Conservation (phyloP, 208 protist species). For the Tritrichomonas foetus region DNA sequence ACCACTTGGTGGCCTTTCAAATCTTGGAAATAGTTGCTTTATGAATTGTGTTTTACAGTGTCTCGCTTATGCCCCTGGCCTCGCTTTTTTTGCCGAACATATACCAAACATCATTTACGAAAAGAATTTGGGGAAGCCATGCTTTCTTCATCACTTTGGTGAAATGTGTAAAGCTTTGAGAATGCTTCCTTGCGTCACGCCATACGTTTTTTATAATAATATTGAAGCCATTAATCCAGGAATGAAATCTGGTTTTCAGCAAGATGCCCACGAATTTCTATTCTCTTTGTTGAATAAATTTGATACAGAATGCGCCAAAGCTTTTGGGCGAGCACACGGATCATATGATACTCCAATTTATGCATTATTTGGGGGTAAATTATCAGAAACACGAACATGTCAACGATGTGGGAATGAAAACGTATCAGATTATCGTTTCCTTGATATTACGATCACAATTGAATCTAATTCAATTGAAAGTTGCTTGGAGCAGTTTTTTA, state of each 20-base stretch:
- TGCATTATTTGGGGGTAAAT: neutral
- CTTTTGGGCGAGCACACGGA: neutral
- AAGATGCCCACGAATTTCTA: neutral
- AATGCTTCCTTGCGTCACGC: neutral
- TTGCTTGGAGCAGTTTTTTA: neutral
- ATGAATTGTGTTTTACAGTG: neutral
- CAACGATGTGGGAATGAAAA: neutral
- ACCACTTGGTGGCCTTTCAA: neutral
- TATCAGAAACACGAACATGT: neutral
- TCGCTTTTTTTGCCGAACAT: neutral
- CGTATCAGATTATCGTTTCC: neutral
- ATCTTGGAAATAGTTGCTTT: neutral
- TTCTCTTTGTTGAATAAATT: neutral
- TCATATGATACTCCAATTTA: neutral
- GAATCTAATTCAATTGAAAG: neutral
- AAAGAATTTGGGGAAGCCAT: neutral
- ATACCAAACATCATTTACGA: neutral
- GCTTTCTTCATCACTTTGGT: neutral
- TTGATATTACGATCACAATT: neutral
- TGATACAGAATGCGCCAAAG: neutral
- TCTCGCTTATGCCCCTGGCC: neutral
- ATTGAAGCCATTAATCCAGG: neutral
- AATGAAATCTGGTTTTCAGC: neutral
- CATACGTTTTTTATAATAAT: neutral
- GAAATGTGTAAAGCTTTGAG: neutral